Base-by-base conservation (phyloP, 257 asterid species). In the Hygrophila difformis region DNA sequence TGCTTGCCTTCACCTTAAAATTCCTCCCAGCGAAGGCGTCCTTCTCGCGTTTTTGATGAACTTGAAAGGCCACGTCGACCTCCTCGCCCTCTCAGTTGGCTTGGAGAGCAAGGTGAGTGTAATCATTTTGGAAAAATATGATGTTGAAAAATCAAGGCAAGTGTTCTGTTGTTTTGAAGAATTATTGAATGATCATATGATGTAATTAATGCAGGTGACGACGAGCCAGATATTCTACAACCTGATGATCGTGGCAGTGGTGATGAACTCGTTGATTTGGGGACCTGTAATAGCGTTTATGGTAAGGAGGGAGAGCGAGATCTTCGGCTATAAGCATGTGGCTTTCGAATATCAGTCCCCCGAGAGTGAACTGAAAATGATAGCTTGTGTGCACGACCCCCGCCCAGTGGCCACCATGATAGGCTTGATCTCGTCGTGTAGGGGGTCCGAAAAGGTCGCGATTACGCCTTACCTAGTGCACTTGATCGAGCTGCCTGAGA, bases 1-100 rank as follows among this genome's bases (percentile, higher is more conserved):
- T 53, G 97, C 94, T 50, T 86, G 97, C 63, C 62, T 61, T 39
- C 80, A 76, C 71, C 75, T 91, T 1, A 86, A 83, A 59, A 76
- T 91, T 35, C 97, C 99, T 1, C 46, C 80, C 57, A 78, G 76
- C 44, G 97, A 91, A 51, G 99, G 99, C 23, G 97, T 91, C 49
- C 83, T 91, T 22, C 64, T 91, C 38, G 74, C 99, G 56, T 91
- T 86, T 75, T 60, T 91, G 58, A 74, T 86, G 99, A 91, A 91
- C 73, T 68, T 91, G 78, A 91, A 91, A 57, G 97, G 97, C 18
- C 97, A 86, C 42, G 94, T 87, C 12, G 99, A 91, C 63, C 63
- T 87, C 67, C 70, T 87, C 35, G 74, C 97, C 9, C 62, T 91
- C 19, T 76, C 93, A 5, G 22, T 72, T 8, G 81, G 83, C 43